Base-by-base conservation (phyloP, 2,329 filamentous ascomycete genomes). In the Xylariaceae sp. region DNA sequence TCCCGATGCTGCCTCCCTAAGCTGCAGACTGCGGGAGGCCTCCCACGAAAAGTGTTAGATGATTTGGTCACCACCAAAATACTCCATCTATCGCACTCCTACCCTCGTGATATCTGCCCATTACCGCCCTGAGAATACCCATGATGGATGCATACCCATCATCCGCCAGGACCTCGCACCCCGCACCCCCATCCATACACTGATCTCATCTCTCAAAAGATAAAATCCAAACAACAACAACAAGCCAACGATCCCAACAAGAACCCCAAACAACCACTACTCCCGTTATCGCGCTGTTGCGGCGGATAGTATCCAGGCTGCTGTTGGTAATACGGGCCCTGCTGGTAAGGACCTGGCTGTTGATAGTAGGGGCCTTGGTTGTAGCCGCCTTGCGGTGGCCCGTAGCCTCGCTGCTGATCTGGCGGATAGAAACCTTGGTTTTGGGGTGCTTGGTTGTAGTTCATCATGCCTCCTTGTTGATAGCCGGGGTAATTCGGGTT, bases 191-290 rank as follows among this genome's bases (percentile, higher is more conserved):
- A 6, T 40, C 17, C 39, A 19, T 39, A 11, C 14, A 6, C 41
- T 31, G 22, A 27, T n/a, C 10, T 27, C 40, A 15, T 1, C 12
- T 2, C 39, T 62, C 75, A 82, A 59, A 80, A 81, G n/a, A 82
- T 61, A 18, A 68, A 56, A 56, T 82, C 79, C 59, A 82, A 62
- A 61, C 79, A 82, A 66, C 79, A 82, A 62, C 79, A 82, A 63
- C 78, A 81, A 1, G 79, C 79, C 52, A 79, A 61, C 54, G 71
- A 70, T 14, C 75, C 78, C 14, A 80, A 58, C 46, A 80, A 62
- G 39, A 74, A 75, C 32, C 72, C 72, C 39, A 78, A 57, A 47
- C 67, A 68, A 12, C 68, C 64, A 53, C 65, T 51, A 14, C 48
- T 52, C 17, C 54, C 51, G 44, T 49, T 48, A 11, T 41, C 44